Base-by-base conservation (phyloP, 1,284 basidiomycete genomes). In the Austroboletus rostrupii region DNA sequence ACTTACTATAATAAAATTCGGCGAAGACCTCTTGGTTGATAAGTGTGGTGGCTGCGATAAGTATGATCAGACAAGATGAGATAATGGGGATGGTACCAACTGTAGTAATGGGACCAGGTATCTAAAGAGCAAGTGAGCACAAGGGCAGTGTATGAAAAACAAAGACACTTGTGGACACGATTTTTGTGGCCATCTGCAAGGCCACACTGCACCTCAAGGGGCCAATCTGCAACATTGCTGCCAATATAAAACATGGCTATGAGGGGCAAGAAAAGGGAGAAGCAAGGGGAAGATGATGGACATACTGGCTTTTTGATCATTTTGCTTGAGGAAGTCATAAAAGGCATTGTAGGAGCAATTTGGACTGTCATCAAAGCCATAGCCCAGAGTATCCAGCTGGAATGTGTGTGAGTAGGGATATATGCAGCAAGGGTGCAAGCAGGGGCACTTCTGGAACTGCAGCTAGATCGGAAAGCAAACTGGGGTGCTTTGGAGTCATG, bases 181-280 rank as follows among this genome's bases (percentile, higher is more conserved):
- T 85, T 72, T 65, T 85, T 81, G 61, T 88, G 85, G 10, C 87
- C 82, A 59, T 81, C 76, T 45, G 76, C 68, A 57, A 87, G 71
- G 44, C 73, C 79, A 47, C 85, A 78, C 46, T 86, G 76, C 47
- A 87, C 86, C 60, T 88, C 80, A 5, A 83, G 77, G 20, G 86
- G 79, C 67, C 83, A 87, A 58, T 88, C 76, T 57, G 84, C 76
- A 43, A 89, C 79, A 40, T 86, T 90, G 47, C 86, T 88, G 33
- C 90, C 89, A 49, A 91, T 80, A 65, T 83, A 92, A 70, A 88
- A 92, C 76, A 81, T 75, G 7, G 88, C 77, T 79, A 23, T 19
- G 9, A 13, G 12, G 38, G 1, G 28, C 49, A 16, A 45, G 40
- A 26, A 16, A 10, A 26, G 23, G 0, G 26, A 39, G 13, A 31